Evolutionary conservation across 2,329 filamentous ascomycete species (phyloP).

Genomic region (Colletotrichum spinosum): DNA sequence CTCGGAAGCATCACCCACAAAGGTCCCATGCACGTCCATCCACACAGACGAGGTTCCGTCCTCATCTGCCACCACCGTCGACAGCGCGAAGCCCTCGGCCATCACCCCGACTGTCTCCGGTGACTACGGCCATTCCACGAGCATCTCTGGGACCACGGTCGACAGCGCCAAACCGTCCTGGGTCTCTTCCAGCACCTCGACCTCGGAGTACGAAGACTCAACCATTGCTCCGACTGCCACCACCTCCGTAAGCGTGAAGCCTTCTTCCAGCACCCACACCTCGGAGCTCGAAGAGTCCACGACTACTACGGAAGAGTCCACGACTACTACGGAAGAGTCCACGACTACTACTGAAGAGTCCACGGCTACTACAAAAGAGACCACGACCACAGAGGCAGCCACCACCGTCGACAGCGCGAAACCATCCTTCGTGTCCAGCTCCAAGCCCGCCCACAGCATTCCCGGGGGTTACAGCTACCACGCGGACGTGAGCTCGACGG

Average conservation of each 20-base stretch:
- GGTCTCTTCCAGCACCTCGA: constrained; percentile 1
- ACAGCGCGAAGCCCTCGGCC: constrained; percentile 14
- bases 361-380: constrained; percentile 1
- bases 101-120: not conserved
- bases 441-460: not conserved
- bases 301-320: too few species aligned
- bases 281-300: not conserved
- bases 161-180: constrained; percentile 17
- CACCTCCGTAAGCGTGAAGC: not conserved
- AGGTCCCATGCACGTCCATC: constrained; percentile 10
- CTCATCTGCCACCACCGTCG: constrained; percentile 8
- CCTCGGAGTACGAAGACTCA: not conserved
- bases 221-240: not conserved
- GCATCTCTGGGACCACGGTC: constrained; percentile 8
- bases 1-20: not conserved
- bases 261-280: not conserved
- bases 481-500: not conserved
- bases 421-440: constrained; percentile 1
- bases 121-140: constrained; percentile 4
- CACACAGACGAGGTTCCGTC: not conserved
- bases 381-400: not conserved
- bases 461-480: constrained; percentile 10
- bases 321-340: too few species aligned
- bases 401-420: constrained; percentile 20
- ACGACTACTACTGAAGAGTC: not conserved